Evolutionary conservation across 257 asterid species (phyloP), one percentile per base, ranked within the genome.

Genomic region (Paraleonurus japonicus): DNA sequence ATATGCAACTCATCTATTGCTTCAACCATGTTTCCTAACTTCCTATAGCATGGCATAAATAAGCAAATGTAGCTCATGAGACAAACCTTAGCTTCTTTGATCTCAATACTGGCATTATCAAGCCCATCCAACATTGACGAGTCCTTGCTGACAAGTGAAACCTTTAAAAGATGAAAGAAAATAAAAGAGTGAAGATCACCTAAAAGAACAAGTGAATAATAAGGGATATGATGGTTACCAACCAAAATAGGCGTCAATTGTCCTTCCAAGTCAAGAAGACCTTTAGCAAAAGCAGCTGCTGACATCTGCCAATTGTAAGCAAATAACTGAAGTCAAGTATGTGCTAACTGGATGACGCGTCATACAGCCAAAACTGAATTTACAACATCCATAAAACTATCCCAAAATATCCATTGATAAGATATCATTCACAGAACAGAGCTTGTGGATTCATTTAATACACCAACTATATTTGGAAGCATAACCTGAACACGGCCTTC

Each of bases 261-360:
- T 62, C 99, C 99, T 86, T 94, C 99, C 89, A 94, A 82, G 86
- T 94, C 99, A 61, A 91, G 96, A 47, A 94, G 97, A 62, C 99
- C 99, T 79, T 94, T 94, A 22, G 99, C 99, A 73, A 94, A 94
- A 76, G 99, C 99, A 79, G 99, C 99, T 71, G 99, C 99, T 35
- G 99, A 94, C 99, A 94, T 94, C 99, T 94, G 88, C 22, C 55
- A 62, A 72, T 22, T 32, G 70, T 9, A 48, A 55, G 54, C 45
- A 32, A 66, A 59, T 69, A 75, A 57, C 45, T 39, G 5, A 62
- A 32, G 62, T 72, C 20, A 62, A 54, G 51, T 48, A 60, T 32
- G 57, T 41, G 19, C 70, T 59, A 67, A 69, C 50, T 45, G 28
- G 61, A 63, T 19, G 65, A 26, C 62, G 10, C n/a, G 5, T 48